Base-by-base conservation (phyloP, 495 filamentous ascomycete genomes). In the Astrocystis sublimbata region DNA sequence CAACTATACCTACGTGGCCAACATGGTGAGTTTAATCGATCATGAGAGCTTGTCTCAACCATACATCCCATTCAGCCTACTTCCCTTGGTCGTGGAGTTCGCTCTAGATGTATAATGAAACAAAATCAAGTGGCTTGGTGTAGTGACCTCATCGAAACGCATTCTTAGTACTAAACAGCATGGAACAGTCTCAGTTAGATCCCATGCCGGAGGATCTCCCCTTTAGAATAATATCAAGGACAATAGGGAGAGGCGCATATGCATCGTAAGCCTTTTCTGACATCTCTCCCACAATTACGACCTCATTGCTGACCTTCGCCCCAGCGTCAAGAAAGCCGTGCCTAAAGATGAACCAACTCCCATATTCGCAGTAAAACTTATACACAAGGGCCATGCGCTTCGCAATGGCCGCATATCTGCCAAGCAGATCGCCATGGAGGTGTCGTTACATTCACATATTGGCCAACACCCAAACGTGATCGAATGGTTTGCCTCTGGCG, bases 281-380 rank as follows among this genome's bases (percentile, higher is more conserved):
- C 38, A 59, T 46, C 42, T 31, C 51, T 64, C 49, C 46, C 40
- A 51, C n/a, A 17, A 58, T 66, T 38, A 51, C 45, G 35, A 15
- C 49, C 10, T 33, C 42, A 40, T 17, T 15, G n/a, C 72, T 75
- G 58, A 73, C 52, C 38, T 45, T 26, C 47, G 26, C 13, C n/a
- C 7, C 71, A 98, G 93, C 64, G 93, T 98, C 69, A 96, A 96
- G 75, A 98, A 97, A 80, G 94, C 93, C 30, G 84, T 84, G 55
- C 92, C 92, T 15, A 75, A 88, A 28, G 78, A 89, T 62, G 73
- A 83, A 17, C 75, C 85, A 13, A 83, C 82, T 30, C 92, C 92
- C 3, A 78, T 98, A 68, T 97, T 99, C 75, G 94, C 94, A 7
- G 92, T 97, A 72, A 99, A 99, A 77, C 91, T 98, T 76, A 97